phyloP scores from a whole-genome alignment of 2,329 filamentous ascomycete genomes.

The Rhinocladiella similis region DNA sequence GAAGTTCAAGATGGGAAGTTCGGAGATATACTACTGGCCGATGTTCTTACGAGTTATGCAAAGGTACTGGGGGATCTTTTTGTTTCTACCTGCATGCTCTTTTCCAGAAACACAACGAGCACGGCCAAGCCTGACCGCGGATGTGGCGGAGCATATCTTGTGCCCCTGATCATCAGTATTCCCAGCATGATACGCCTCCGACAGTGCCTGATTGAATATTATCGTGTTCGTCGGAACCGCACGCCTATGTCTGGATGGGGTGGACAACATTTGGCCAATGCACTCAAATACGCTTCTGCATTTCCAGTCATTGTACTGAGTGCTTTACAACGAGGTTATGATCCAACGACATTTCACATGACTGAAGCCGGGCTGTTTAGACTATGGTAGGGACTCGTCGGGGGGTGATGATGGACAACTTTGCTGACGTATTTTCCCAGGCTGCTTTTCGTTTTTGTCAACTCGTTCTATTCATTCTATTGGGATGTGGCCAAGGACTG shows the following conservation, averaged over 20 bases:
- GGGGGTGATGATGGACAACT: background rate
- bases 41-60: slow-evolving; percentile 91
- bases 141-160: slow-evolving; percentile 75
- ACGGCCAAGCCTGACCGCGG: slow-evolving; percentile 78
- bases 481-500: slow-evolving; percentile 98
- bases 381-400: slow-evolving; percentile 48
- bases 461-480: slow-evolving; percentile 95
- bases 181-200: slow-evolving; percentile 84
- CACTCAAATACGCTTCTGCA: slow-evolving; percentile 88
- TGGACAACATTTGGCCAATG: slow-evolving; percentile 88
- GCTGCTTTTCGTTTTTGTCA: slow-evolving; percentile 72
- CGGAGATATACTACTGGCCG: slow-evolving; percentile 87
- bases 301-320: slow-evolving; percentile 87
- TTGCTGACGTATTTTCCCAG: slow-evolving; percentile 44
- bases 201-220: slow-evolving; percentile 88
- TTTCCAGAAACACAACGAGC: slow-evolving; percentile 68
- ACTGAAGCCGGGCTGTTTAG: slow-evolving; percentile 58
- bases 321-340: slow-evolving; percentile 67
- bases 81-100: slow-evolving; percentile 88
- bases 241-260: slow-evolving; percentile 63
- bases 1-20: slow-evolving; percentile 88
- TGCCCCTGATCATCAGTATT: slow-evolving; percentile 80
- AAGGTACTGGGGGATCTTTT: slow-evolving; percentile 90
- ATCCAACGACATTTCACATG: slow-evolving; percentile 52
- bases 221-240: slow-evolving; percentile 63